These are phyloP conservation scores for Pseudonitzschia multiseries DNA, from an alignment of 108 stramenopile species.

Conservation along the genomic window DNA sequence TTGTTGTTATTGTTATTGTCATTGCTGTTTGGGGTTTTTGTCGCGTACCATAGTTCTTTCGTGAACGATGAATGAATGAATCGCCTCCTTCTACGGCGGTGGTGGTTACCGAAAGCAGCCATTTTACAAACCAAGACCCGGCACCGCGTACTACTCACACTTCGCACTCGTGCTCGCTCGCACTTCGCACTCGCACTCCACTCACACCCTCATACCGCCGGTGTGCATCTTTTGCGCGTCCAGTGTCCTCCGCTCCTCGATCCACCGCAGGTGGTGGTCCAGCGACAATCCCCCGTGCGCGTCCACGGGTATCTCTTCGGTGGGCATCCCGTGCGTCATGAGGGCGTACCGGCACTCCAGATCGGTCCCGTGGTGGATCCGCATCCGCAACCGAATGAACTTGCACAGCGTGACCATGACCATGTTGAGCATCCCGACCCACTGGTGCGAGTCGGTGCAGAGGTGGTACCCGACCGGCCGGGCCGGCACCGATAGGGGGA, in stretches of 20 bases:
- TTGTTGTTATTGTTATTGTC: too few relatives aligned
- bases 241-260: not conserved
- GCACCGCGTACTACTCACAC: too few relatives aligned
- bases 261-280: conserved; percentile 23
- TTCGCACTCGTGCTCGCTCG: too few relatives aligned
- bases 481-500: conserved; percentile 28
- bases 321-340: conserved; percentile 34
- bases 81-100: too few relatives aligned
- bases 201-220: too few relatives aligned
- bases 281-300: conserved; percentile 15
- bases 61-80: too few relatives aligned
- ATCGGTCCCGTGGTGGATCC: conserved; percentile 36
- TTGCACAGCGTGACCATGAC: conserved; percentile 26
- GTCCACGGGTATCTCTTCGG: conserved; percentile 22
- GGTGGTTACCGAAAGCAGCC: too few relatives aligned
- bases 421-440: conserved; percentile 33
- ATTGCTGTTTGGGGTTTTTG: too few relatives aligned
- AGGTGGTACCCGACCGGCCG: conserved; percentile 33
- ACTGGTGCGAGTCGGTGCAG: conserved; percentile 34
- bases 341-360: conserved; percentile 26
- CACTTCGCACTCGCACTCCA: not conserved
- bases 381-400: conserved; percentile 33
- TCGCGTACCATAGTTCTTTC: too few relatives aligned
- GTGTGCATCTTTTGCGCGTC: conserved; percentile 11
- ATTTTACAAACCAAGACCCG: too few relatives aligned